Evolutionary conservation across 345 rosid species (phyloP).

Genomic region (Eucalyptus fibrosa): DNA sequence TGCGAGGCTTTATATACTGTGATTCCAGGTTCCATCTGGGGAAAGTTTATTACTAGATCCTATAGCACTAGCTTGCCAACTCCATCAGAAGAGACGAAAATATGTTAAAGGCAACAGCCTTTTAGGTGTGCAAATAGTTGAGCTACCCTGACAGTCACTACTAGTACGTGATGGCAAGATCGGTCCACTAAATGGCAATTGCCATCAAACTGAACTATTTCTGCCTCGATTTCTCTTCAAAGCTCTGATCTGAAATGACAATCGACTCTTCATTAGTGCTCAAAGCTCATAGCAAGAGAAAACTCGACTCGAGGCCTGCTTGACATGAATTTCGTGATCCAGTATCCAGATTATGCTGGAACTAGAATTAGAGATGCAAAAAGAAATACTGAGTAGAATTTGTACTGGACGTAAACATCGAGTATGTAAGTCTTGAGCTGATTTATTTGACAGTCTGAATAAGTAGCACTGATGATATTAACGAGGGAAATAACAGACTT

Average conservation of each 20-base stretch:
- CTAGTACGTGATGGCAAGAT: background rate
- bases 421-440: background rate
- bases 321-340: background rate
- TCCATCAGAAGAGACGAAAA: background rate
- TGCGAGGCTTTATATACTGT: background rate
- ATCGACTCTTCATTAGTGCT: background rate
- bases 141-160: background rate
- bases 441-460: background rate
- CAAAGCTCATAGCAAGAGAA: background rate
- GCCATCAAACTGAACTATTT: background rate
- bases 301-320: background rate
- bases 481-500: background rate
- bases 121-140: background rate
- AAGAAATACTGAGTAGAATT: background rate
- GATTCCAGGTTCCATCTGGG: background rate
- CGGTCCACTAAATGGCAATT: background rate
- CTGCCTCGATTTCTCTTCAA: background rate
- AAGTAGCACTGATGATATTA: background rate
- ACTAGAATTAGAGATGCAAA: background rate
- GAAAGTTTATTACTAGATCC: background rate
- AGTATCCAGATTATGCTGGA: background rate
- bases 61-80: background rate
- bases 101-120: background rate
- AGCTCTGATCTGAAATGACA: background rate
- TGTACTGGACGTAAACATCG: background rate